Conservation (phyloP, 2,329 filamentous ascomycete genomes). For the Ophiostoma populinum region DNA sequence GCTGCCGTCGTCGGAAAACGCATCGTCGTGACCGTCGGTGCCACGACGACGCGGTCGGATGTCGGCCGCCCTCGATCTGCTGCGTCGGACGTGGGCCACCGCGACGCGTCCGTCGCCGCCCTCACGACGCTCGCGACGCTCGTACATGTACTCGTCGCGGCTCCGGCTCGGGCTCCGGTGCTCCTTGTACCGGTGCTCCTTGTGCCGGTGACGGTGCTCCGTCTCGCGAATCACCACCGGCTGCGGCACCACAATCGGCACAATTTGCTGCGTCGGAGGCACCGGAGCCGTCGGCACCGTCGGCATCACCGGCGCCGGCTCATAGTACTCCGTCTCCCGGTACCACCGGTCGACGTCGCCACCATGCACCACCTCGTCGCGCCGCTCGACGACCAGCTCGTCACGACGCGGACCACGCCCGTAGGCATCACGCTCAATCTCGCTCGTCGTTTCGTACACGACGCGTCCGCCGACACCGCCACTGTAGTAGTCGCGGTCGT, state of each 20-base stretch:
- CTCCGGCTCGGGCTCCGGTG: no score
- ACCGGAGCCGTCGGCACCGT: conserved; percentile 30
- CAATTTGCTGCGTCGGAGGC: no score
- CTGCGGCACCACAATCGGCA: conserved; percentile 20
- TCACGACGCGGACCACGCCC: conserved; percentile 19
- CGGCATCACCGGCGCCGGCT: conserved; percentile 25
- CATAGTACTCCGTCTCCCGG: conserved; percentile 46
- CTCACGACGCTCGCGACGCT: conserved; percentile 29
- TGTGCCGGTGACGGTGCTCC: conserved; percentile 3
- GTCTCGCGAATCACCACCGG: conserved; percentile 32
- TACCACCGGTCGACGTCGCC: conserved; percentile 41
- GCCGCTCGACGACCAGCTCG: conserved; percentile 30
- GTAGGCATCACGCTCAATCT: conserved; percentile 24
- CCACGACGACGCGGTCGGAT: no score
- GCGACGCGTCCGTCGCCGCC: conserved; percentile 23
- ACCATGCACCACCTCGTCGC: conserved; percentile 24
- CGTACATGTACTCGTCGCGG: conserved; percentile 36
- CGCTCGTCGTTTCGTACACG: conserved; percentile 27
- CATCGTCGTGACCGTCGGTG: no score
- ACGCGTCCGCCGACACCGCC: conserved; percentile 14
- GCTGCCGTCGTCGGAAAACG: conserved; percentile 22
- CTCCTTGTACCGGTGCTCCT: conserved; percentile 11
- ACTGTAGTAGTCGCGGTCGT: conserved; percentile 19
- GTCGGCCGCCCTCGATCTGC: conserved; percentile 18
- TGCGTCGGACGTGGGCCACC: conserved; percentile 21